Evolutionary conservation across 2,329 filamentous ascomycete species (phyloP).

Genomic region (Sporothrix humicola): DNA sequence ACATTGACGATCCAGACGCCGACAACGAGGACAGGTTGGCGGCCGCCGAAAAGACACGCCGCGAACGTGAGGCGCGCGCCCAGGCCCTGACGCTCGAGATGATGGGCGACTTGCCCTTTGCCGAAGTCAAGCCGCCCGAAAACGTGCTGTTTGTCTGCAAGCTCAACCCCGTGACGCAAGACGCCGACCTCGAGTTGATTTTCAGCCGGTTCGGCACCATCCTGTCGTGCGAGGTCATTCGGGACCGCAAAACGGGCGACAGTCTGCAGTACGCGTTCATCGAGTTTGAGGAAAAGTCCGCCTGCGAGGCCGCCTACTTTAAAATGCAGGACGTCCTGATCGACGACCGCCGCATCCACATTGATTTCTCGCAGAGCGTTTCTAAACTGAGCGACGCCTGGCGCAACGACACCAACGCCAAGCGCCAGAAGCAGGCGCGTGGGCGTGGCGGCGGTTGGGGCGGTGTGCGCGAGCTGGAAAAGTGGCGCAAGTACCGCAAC

Average conservation of each 20-base stretch:
- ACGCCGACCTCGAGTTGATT: constrained; percentile 92
- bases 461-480: constrained; percentile 85
- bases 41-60: constrained; percentile 75
- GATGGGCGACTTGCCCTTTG: constrained; percentile 96
- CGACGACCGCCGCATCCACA: constrained; percentile 95
- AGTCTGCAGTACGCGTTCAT: constrained; percentile 98
- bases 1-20: constrained; percentile 69
- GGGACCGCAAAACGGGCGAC: constrained; percentile 91
- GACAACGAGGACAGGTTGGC: constrained; percentile 65
- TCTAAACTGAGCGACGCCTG: constrained; percentile 86
- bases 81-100: constrained; percentile 96
- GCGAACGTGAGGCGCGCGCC: constrained; percentile 88
- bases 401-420: constrained; percentile 83
- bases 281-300: constrained; percentile 89
- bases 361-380: constrained; percentile 97
- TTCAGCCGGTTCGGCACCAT: constrained; percentile 97
- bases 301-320: constrained; percentile 94
- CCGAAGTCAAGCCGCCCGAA: constrained; percentile 95
- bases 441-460: constrained; percentile 74
- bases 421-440: constrained; percentile 62
- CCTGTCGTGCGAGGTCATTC: constrained; percentile 92
- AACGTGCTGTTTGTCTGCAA: constrained; percentile 99
- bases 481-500: constrained; percentile 86
- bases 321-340: constrained; percentile 99
- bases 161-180: constrained; percentile 92